Evolutionary conservation across 148 eudicot species (phyloP), one percentile per base, ranked within the genome.

Genomic region (Chenopodium suecicum): DNA sequence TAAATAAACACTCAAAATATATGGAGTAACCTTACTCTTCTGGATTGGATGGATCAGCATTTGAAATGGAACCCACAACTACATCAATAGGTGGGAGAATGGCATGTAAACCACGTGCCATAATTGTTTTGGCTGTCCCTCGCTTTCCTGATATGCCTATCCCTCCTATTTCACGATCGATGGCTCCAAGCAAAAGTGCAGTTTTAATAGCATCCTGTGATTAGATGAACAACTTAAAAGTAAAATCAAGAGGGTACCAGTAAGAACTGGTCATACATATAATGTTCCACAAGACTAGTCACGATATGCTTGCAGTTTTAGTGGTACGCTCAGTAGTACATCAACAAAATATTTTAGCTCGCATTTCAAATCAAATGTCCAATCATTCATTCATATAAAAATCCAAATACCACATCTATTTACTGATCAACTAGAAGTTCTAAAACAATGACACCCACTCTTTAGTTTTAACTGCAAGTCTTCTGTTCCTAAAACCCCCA

Each of bases 41-140:
- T 65, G 93, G 97, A 80, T 90, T 86, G 60, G 93, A 82, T 74
- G 99, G 99, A 87, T 96, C 94, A 68, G 98, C 99, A 91, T 96
- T 96, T n/a, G 97, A 72, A 54, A 90, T 80, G 80, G 99, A 96
- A 80, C 94, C 93, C 79, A 80, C 91, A 77, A 94, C 98, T 11
- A 91, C 98, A 79, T 96, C 99, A 81, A 96, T 96, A 66, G 99
- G 99, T 19, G 99, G 99, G 69, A 96, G 91, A 90, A 96, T 89
- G 19, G 95, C 99, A 85, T 96, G 99, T 82, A 96, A 89, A 60
- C 99, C 99, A 67, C 99, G 97, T 54, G 99, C 94, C 99, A 96
- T 96, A 41, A 96, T 94, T 69, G 99, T 96, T 86, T 96, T 96
- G 14, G 99, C 99, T 23, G 99, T 96, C 85, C 99, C 99, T 74